A percentile compares a stretch with the other conserved stretches of the same genome.
These are phyloP conservation scores for Mycena belliarum DNA, from an alignment of 768 basidiomycete species.

Conservation along the genomic window DNA sequence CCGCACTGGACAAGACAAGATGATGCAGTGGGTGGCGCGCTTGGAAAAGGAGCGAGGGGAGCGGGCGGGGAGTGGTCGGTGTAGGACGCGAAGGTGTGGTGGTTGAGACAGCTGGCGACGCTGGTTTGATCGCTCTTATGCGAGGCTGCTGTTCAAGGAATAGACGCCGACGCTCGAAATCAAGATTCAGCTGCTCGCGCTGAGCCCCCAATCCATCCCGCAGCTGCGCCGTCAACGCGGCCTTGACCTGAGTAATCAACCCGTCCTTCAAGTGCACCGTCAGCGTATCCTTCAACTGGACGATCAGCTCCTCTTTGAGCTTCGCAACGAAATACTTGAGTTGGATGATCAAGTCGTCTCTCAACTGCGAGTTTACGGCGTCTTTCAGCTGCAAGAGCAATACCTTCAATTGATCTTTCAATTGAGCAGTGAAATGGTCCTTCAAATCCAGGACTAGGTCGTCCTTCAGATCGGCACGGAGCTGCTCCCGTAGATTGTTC, in stretches of 20 bases:
- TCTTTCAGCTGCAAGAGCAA: constrained; percentile 16
- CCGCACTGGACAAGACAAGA: constrained; percentile 11
- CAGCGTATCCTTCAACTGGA: constrained; percentile 20
- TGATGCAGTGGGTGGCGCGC: constrained; percentile 21
- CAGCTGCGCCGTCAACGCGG: constrained; percentile 21
- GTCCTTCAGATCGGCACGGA: constrained; percentile 21
- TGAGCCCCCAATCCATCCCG: constrained; percentile 22
- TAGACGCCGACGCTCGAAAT: constrained; percentile 22
- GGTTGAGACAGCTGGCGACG: constrained; percentile 10
- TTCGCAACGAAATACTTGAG: constrained; percentile 23
- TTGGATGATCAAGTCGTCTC: constrained; percentile 20
- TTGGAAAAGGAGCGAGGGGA: constrained; percentile 17
- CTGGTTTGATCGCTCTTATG: constrained; percentile 9
- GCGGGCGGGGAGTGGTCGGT: constrained; percentile 8
- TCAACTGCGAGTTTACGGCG: constrained; percentile 18
- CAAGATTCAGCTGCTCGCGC: constrained; percentile 22
- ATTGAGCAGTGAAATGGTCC: constrained; percentile 17
- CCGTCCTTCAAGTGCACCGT: constrained; percentile 23
- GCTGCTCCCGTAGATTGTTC: constrained; percentile 11
- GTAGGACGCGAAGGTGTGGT: constrained; percentile 10
- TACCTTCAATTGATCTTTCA: constrained; percentile 17
- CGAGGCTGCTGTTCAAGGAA: constrained; percentile 22
- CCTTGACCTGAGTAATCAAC: constrained; percentile 20
- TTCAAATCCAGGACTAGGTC: constrained; percentile 15
- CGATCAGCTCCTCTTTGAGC: constrained; percentile 22